Percentiles rank a stretch among this genome's conserved stretches.
Conservation (phyloP, 2,329 filamentous ascomycete genomes). For the Fusarium irregulare region DNA sequence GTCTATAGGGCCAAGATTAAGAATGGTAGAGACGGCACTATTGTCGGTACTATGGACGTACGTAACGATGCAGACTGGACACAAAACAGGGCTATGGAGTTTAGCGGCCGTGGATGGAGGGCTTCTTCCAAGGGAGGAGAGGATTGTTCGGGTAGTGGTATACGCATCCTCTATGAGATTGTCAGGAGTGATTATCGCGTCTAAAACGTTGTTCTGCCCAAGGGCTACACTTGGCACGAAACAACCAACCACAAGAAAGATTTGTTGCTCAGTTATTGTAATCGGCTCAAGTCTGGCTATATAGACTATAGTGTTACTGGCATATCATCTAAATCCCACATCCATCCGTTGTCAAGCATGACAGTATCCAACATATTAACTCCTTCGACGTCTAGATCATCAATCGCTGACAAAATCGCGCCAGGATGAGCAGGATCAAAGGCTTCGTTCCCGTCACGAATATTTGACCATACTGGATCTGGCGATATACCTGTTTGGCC, state of each 20-base stretch:
- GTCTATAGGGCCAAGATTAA: neutral
- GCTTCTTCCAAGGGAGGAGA: neutral
- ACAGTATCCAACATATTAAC: conserved; percentile 6
- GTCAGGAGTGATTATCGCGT: neutral
- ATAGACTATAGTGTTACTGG: neutral
- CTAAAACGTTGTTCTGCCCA: neutral
- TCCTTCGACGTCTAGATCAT: conserved; percentile 27
- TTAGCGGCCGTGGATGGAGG: neutral
- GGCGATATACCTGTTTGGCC: conserved; percentile 14
- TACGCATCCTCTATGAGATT: neutral
- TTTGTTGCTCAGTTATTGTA: neutral
- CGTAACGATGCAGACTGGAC: neutral
- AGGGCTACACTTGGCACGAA: neutral
- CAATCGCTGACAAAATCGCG: conserved; percentile 33
- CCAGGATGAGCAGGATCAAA: conserved; percentile 9
- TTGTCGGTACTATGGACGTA: neutral
- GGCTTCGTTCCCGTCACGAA: neutral
- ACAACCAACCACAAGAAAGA: neutral
- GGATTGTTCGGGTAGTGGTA: neutral
- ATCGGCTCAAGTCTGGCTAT: neutral
- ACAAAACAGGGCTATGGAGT: neutral
- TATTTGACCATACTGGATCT: conserved; percentile 35
- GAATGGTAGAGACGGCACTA: neutral
- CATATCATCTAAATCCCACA: conserved; percentile 27
- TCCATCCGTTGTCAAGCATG: conserved; percentile 29